Conservation (phyloP, 257 asterid genomes). For the Ilex asprella region DNA sequence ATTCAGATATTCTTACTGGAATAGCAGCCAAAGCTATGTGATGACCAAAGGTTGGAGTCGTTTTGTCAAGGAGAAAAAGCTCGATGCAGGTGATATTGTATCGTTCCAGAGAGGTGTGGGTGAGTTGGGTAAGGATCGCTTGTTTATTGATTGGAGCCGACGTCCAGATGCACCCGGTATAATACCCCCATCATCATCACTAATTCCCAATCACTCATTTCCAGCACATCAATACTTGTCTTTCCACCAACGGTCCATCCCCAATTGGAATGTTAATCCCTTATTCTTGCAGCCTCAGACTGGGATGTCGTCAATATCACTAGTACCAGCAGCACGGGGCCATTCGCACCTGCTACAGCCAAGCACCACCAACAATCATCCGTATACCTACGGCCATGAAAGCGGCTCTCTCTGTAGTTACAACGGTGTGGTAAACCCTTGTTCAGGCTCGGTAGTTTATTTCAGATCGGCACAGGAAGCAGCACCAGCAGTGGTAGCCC, state of each 20-base stretch:
- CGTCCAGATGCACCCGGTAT: conserved; percentile 61
- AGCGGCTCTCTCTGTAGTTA: conserved; percentile 2
- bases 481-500: neutral
- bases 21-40: conserved; percentile 98
- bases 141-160: conserved; percentile 91
- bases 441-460: conserved; percentile 58
- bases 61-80: conserved; percentile 81
- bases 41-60: conserved; percentile 99
- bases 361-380: conserved; percentile 8
- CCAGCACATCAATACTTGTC: conserved; percentile 21
- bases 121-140: conserved; percentile 47
- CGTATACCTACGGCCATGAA: conserved; percentile 9
- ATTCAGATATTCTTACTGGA: conserved; percentile 92
- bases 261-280: conserved; percentile 39
- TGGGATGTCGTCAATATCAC: no score
- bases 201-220: conserved; percentile 8
- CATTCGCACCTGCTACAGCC: conserved; percentile 16
- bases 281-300: conserved; percentile 14
- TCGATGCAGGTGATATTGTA: conserved; percentile 83
- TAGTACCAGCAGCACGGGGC: neutral
- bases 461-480: conserved; percentile 27
- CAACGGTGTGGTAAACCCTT: conserved; percentile 47
- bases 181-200: neutral
- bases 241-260: conserved; percentile 19
- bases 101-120: conserved; percentile 79